A percentile compares a stretch with the other conserved stretches of the same genome.
These are phyloP conservation scores for Sarocladium strictum DNA, from an alignment of 2,329 filamentous ascomycete species.

Conservation along the genomic window DNA sequence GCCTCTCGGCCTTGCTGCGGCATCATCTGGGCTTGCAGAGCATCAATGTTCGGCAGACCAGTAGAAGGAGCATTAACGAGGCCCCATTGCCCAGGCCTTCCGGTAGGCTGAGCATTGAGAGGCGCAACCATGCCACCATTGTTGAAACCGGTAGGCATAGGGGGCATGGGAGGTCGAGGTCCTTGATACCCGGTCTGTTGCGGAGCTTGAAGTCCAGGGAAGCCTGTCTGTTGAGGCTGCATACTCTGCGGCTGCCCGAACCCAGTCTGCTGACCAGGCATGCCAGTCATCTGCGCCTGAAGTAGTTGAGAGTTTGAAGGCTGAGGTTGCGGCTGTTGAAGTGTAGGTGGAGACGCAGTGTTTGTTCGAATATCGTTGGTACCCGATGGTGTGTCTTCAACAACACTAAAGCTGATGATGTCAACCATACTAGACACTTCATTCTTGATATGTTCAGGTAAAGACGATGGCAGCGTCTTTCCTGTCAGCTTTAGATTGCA, in stretches of 20 bases:
- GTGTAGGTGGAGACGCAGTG: conserved; percentile 43
- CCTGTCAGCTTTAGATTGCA: conserved; percentile 91
- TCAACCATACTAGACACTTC: conserved; percentile 99
- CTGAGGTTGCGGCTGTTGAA: conserved; percentile 69
- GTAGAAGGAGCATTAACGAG: conserved; percentile 88
- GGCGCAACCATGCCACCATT: conserved; percentile 56
- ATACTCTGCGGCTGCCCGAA: conserved; percentile 55
- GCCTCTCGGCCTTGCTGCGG: conserved; percentile 87
- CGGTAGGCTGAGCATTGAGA: conserved; percentile 90
- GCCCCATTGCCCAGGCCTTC: conserved; percentile 93
- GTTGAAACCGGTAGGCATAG: conserved; percentile 58
- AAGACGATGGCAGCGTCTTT: conserved; percentile 65
- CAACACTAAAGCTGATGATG: conserved; percentile 92
- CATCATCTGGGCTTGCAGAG: conserved; percentile 92
- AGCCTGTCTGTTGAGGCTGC: conserved; percentile 65
- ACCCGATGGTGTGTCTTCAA: conserved; percentile 59
- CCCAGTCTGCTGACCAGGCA: conserved; percentile 38
- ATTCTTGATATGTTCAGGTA: conserved; percentile 87
- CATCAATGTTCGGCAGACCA: conserved; percentile 89
- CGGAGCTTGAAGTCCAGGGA: conserved; percentile 59
- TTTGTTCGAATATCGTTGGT: conserved; percentile 58
- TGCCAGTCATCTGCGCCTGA: conserved; percentile 61
- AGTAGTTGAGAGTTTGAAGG: conserved; percentile 63
- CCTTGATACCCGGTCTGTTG: conserved; percentile 77
- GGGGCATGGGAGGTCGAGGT: conserved; percentile 84